Evolutionary conservation across 2,329 filamentous ascomycete species (phyloP).

Genomic region (Cytospora piceae): DNA sequence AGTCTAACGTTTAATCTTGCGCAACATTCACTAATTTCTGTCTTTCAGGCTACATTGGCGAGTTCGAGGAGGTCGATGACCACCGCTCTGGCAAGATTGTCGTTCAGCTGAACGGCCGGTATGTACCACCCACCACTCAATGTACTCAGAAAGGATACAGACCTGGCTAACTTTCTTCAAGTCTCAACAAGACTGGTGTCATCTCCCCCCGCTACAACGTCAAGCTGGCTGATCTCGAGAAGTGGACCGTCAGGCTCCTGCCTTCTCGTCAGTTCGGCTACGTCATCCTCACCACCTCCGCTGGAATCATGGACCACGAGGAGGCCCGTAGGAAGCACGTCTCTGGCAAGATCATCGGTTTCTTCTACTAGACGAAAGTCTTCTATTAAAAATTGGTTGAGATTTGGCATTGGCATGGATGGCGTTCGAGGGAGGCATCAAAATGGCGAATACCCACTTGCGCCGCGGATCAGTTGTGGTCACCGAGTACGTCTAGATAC

Average conservation of each 20-base stretch:
- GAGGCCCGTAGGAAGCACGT: slow-evolving; percentile 99
- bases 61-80: slow-evolving; percentile 99
- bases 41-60: slow-evolving; percentile 88
- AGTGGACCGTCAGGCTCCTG: slow-evolving; percentile 99
- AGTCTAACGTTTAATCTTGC: slow-evolving; percentile 91
- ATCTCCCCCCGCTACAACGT: slow-evolving; percentile 99
- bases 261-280: slow-evolving; percentile 99
- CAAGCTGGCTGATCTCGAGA: slow-evolving; percentile 95
- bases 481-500: slow-evolving; percentile 22
- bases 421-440: slow-evolving; percentile 34
- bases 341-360: slow-evolving; percentile 98
- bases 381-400: slow-evolving; percentile 23
- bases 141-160: background rate
- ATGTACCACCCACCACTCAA: slow-evolving; percentile 26
- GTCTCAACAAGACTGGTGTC: slow-evolving; percentile 97
- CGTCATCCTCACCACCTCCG: slow-evolving; percentile 98
- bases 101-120: slow-evolving; percentile 96
- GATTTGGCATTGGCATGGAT: slow-evolving; percentile 33
- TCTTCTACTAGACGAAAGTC: slow-evolving; percentile 81
- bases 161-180: slow-evolving; percentile 37
- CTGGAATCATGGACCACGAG: slow-evolving; percentile 99
- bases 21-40: slow-evolving; percentile 75
- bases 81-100: slow-evolving; percentile 99
- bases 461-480: slow-evolving; percentile 17
- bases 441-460: slow-evolving; percentile 19